Conservation (phyloP, 2,329 filamentous ascomycete genomes). For the Keithomyces neogunnii region DNA sequence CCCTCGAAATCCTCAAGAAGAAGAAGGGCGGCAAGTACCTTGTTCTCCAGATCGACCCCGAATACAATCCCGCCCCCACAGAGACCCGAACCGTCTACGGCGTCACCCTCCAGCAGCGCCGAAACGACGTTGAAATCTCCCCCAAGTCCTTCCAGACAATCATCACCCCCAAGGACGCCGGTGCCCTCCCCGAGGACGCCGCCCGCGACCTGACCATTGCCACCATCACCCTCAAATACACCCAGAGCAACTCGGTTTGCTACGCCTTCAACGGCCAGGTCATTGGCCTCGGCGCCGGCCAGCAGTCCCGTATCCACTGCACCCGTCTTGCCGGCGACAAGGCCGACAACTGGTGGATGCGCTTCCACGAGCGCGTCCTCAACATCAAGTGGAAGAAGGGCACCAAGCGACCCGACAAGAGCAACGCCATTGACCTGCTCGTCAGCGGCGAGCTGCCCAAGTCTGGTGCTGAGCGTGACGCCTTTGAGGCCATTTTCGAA, state of each 20-base stretch:
- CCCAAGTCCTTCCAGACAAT: constrained; percentile 79
- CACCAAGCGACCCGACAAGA: constrained; percentile 93
- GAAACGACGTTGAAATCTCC: constrained; percentile 83
- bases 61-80: constrained; percentile 70
- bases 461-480: constrained; percentile 72
- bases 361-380: constrained; percentile 86
- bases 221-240: constrained; percentile 97
- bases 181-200: constrained; percentile 67
- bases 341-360: constrained; percentile 99
- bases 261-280: constrained; percentile 92
- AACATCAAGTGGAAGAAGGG: constrained; percentile 95
- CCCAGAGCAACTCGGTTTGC: constrained; percentile 97
- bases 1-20: constrained; percentile 86
- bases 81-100: constrained; percentile 89
- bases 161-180: constrained; percentile 74
- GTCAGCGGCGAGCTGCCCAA: constrained; percentile 85
- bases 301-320: constrained; percentile 98
- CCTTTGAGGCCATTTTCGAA: constrained; percentile 85
- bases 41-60: constrained; percentile 86
- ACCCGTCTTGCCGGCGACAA: constrained; percentile 96
- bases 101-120: constrained; percentile 78
- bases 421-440: constrained; percentile 92
- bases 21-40: constrained; percentile 98
- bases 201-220: constrained; percentile 87
- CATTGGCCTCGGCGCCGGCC: constrained; percentile 87